Percentiles rank a stretch among this genome's conserved stretches.
Conservation (phyloP, 352 stramenopile species). For the Phytophthora podocarpi region DNA sequence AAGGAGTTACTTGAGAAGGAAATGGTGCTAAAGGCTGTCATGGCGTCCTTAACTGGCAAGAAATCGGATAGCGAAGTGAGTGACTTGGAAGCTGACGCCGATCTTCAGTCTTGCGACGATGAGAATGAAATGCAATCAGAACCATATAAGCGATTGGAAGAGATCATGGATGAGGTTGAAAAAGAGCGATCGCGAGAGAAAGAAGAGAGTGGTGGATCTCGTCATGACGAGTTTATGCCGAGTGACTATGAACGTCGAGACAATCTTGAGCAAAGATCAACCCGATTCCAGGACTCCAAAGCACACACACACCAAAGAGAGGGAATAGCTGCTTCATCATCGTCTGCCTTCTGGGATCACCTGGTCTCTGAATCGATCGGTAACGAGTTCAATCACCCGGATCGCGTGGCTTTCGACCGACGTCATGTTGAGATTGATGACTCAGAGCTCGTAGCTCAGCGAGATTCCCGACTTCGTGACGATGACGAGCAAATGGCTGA, state of each 20-base stretch:
- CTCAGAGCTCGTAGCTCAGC: slow-evolving; percentile 27
- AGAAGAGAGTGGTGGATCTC: background rate
- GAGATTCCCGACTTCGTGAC: slow-evolving; percentile 16
- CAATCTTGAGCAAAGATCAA: background rate
- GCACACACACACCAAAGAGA: background rate
- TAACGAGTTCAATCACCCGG: background rate
- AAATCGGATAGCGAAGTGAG: background rate
- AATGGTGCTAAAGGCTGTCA: slow-evolving; percentile 33
- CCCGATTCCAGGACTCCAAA: background rate
- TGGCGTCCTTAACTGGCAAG: slow-evolving; percentile 30
- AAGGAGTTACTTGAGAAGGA: slow-evolving; percentile 25
- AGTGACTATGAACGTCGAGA: background rate
- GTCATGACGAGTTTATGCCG: background rate
- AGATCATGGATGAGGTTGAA: slow-evolving; percentile 56
- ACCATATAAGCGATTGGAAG: slow-evolving; percentile 40
- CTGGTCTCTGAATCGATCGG: slow-evolving; percentile 21
- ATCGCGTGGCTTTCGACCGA: background rate
- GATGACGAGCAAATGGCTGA: slow-evolving; percentile 20
- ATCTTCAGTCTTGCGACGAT: background rate
- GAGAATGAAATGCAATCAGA: background rate
- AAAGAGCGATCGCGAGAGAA: slow-evolving; percentile 32
- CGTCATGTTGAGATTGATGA: slow-evolving; percentile 30
- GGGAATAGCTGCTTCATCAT: slow-evolving; percentile 10
- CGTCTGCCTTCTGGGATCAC: slow-evolving; percentile 39
- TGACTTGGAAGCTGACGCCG: slow-evolving; percentile 2